Percentiles rank a stretch among this genome's conserved stretches.
These are phyloP conservation scores for Cladophialophora chaetospira DNA, from an alignment of 2,329 filamentous ascomycete species.

Conservation along the genomic window DNA sequence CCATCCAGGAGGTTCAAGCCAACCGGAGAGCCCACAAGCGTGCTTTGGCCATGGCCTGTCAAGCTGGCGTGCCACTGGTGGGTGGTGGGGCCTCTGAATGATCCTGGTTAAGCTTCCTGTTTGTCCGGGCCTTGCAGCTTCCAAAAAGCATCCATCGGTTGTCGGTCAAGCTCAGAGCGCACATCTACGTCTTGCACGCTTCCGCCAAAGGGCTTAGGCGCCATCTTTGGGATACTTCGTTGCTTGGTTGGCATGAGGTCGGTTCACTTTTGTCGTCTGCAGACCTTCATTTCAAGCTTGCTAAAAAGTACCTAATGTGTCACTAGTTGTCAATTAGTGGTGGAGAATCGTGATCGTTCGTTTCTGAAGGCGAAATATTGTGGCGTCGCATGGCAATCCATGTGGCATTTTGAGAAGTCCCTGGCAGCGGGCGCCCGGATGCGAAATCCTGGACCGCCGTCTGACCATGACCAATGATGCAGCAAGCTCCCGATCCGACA, in stretches of 20 bases:
- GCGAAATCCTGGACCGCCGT: not conserved
- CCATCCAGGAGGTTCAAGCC: slow-evolving; percentile 2
- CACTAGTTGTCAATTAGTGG: no score
- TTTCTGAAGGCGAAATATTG: slow-evolving; percentile 3
- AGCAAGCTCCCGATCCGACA: not conserved
- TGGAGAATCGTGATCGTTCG: not conserved
- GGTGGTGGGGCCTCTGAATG: not conserved
- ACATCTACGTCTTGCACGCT: not conserved
- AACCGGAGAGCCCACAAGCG: slow-evolving; percentile 1
- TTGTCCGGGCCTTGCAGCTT: not conserved
- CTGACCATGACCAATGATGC: slow-evolving; percentile 3
- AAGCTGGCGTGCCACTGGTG: not conserved
- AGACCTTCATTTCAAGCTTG: no score
- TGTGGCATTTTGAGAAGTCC: slow-evolving; percentile 8
- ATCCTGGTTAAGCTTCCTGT: not conserved
- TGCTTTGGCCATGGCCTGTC: not conserved
- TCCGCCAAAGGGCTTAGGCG: slow-evolving; percentile 1
- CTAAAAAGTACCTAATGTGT: no score
- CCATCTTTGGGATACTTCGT: not conserved
- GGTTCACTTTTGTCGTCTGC: no score
- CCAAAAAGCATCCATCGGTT: slow-evolving; percentile 5
- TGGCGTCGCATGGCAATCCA: slow-evolving; percentile 12
- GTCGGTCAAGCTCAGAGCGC: slow-evolving; percentile 10
- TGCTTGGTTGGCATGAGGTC: no score
- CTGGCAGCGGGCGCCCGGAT: slow-evolving; percentile 2